Conservation (phyloP, 495 filamentous ascomycete genomes). For the Sordaria brevicollis region DNA sequence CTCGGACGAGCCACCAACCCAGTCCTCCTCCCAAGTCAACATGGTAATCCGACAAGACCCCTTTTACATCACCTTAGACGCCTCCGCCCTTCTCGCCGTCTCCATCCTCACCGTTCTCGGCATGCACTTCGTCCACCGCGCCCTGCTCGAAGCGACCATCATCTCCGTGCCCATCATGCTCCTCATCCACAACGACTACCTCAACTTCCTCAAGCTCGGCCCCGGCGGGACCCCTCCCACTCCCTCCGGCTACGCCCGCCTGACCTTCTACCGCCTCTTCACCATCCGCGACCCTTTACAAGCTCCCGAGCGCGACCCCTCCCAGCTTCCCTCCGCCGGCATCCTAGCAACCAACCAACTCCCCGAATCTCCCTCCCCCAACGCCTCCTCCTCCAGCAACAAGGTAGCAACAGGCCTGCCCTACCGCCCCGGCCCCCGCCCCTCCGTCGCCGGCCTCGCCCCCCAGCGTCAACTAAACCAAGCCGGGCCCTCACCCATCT, state of each 20-base stretch:
- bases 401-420: conserved; percentile 45
- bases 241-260: conserved; percentile 57
- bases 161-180: conserved; percentile 40
- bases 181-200: conserved; percentile 63
- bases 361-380: conserved; percentile 46
- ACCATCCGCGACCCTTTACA: conserved; percentile 48
- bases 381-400: conserved; percentile 67
- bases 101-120: conserved; percentile 35
- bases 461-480: conserved; percentile 72
- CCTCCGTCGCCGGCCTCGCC: conserved; percentile 60
- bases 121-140: conserved; percentile 37
- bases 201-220: conserved; percentile 64
- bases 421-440: conserved; percentile 50
- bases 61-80: conserved; percentile 38
- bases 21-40: conserved; percentile 17
- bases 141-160: conserved; percentile 37
- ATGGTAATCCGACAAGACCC: conserved; percentile 39
- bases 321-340: conserved; percentile 24
- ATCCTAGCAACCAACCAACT: conserved; percentile 32
- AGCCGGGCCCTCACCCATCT: conserved; percentile 40
- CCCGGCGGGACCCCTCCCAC: conserved; percentile 74
- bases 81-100: conserved; percentile 29
- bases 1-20: conserved; percentile 1
- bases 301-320: conserved; percentile 26
- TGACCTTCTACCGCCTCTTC: conserved; percentile 51